Base-by-base conservation (phyloP, 2,329 filamentous ascomycete species). In the Colletotrichum sp. region DNA sequence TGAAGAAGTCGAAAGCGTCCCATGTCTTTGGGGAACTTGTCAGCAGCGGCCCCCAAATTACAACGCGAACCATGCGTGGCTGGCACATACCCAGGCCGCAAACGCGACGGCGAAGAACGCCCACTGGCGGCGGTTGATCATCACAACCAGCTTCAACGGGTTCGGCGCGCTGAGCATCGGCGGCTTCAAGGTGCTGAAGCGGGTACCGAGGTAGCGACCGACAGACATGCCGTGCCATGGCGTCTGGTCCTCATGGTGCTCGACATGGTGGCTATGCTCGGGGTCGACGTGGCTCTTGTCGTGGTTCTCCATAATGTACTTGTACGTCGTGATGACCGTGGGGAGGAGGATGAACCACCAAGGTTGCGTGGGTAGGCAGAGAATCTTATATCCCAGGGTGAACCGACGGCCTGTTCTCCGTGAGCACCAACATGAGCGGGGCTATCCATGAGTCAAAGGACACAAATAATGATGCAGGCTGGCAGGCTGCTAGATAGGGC, bases 1-100 rank as follows among this genome's bases (percentile, higher is more conserved):
- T 92, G 82, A 93, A 92, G 84, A 93, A 93, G 82, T 94, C 92
- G 78, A 93, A 93, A 5, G 91, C 87, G 80, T 93, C 91, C 90
- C 90, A 92, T 1, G 89, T 89, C 90, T 91, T 48, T 9, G 5
- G 13, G 18, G 5, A 18, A 26, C 2, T 13, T 24, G 70, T 77
- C 38, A 73, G 48, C 68, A 34, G 30, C 43, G 43, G 43, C 13
- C 43, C 43, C 16, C 58, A 34, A 21, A 24, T 15, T 24, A 0
- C 16, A 30, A 5, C 8, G 18, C n/a, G 58, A 62, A n/a, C 58
- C 13, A 3, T 10, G 28, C n/a, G 58, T 32, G 24, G 43, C 10
- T 26, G 18, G 8, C 55, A 64, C 86, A 67, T 82, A 90, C 89
- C 90, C 90, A 92, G n/a, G 89, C 90, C 34, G 84, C 82, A 66